A percentile compares a stretch with the other conserved stretches of the same genome.
Conservation (phyloP, 2,329 filamentous ascomycete species). For the Phyllosticta paracitricarpa region DNA sequence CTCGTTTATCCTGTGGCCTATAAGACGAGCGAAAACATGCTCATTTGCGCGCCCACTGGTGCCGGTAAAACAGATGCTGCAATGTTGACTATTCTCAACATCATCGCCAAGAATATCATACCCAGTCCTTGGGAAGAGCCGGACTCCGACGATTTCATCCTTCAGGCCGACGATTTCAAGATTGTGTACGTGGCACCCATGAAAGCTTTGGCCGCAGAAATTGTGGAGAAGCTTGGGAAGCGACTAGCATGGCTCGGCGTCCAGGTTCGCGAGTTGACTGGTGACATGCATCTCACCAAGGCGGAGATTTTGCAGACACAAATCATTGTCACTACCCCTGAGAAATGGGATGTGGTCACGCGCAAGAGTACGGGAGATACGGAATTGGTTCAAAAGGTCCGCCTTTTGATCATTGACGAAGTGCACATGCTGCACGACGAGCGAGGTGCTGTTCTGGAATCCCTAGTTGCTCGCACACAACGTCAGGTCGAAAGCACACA, state of each 20-base stretch:
- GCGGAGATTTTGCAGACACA: conserved; percentile 91
- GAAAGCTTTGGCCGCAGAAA: conserved; percentile 94
- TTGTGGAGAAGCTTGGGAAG: conserved; percentile 88
- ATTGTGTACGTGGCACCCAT: conserved; percentile 98
- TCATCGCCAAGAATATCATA: conserved; percentile 71
- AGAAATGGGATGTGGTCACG: conserved; percentile 99
- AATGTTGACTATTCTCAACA: conserved; percentile 90
- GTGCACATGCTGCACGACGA: conserved; percentile 99
- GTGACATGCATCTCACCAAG: conserved; percentile 98
- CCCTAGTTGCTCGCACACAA: conserved; percentile 87
- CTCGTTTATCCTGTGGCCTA: conserved; percentile 93
- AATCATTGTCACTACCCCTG: conserved; percentile 95
- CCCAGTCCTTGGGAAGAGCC: conserved; percentile 71
- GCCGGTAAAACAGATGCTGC: conserved; percentile 98
- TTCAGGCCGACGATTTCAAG: conserved; percentile 86
- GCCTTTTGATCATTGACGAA: conserved; percentile 93
- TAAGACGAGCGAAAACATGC: conserved; percentile 94
- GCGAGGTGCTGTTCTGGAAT: conserved; percentile 89
- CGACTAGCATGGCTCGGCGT: conserved; percentile 89
- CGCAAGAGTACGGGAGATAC: conserved; percentile 95
- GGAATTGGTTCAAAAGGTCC: conserved; percentile 93
- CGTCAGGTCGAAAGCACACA: conserved; percentile 97
- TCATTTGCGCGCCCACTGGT: conserved; percentile 95
- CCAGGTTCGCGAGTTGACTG: conserved; percentile 85
- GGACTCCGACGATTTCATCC: conserved; percentile 65